Evolutionary conservation across 2,329 filamentous ascomycete species (phyloP), one percentile per base, ranked within the genome.

Genomic region (Seiridium unicorne): DNA sequence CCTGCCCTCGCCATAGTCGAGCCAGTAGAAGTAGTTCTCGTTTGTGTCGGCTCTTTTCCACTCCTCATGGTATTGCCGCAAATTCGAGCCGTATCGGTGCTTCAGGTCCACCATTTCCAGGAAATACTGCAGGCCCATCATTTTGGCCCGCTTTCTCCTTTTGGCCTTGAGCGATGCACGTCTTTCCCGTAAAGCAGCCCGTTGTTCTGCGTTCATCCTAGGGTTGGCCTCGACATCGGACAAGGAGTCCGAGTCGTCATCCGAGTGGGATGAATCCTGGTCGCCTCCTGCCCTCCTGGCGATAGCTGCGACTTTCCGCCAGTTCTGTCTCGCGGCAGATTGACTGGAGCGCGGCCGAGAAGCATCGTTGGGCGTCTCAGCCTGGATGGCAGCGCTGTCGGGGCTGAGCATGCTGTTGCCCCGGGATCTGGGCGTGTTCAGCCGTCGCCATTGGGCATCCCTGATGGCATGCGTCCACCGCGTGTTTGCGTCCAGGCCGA

Each of bases 1-100:
- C 65, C 80, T 86, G 0, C 93, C 93, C 54, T 89, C 88, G 4
- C 93, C 93, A 61, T 90, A 81, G 71, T 97, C 93, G 1, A 97
- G 80, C 93, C 93, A 97, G 76, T 93, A 94, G 73, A 97, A 97
- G 81, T 93, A 97, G 70, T 95, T 96, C 72, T 97, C 89, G 4
- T 87, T 84, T 0, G 92, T 94, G 35, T 90, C 80, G 1, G 86
- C 80, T 62, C 84, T 85, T 73, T 92, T 92, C 93, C 93, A 97
- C 64, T 90, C 86, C 61, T 87, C 85, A 69, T 97, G 93, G 67
- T 97, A 97, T 38, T 85, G 84, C 38, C 90, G 82, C 55, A 97
- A 75, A 66, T 95, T 96, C 58, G 88, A 89, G 3, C 93, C 93
- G 69, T 97, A 96, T 3, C 93, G 86, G 71, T 97, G 93, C 73